These are phyloP conservation scores for Yarrowia sp. DNA, from an alignment of 805 yeast species.

Conservation along the genomic window DNA sequence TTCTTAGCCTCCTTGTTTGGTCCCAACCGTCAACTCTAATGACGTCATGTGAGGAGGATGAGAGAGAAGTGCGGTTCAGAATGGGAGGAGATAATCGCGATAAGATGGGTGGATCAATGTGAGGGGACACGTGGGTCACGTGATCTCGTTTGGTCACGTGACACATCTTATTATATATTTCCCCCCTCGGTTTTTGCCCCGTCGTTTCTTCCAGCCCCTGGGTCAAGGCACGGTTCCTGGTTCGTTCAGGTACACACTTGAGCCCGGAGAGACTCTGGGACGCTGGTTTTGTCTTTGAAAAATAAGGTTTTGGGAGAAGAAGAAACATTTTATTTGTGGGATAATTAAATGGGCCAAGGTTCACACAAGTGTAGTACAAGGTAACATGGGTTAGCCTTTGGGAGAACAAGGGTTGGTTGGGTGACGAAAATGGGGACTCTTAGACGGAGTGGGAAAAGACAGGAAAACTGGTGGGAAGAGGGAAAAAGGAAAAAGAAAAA, in stretches of 20 bases:
- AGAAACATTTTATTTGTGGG: too few relatives aligned
- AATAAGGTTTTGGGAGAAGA: too few relatives aligned
- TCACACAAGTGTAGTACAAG: too few relatives aligned
- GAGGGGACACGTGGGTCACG: too few relatives aligned
- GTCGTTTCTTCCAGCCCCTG: not conserved
- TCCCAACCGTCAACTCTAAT: constrained; percentile 26
- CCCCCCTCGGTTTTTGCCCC: too few relatives aligned
- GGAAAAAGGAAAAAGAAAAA: not conserved
- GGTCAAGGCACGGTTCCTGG: constrained; percentile 38
- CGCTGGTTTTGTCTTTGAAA: not conserved
- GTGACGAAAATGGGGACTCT: too few relatives aligned
- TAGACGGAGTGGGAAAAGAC: too few relatives aligned
- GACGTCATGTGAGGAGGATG: constrained; percentile 11
- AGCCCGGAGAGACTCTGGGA: not conserved
- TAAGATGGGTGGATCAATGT: too few relatives aligned
- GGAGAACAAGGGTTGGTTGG: not conserved
- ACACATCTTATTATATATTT: too few relatives aligned
- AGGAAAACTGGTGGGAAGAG: not conserved
- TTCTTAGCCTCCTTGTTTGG: not conserved
- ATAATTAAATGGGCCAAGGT: not conserved
- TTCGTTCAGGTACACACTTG: constrained; percentile 17
- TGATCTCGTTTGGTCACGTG: too few relatives aligned
- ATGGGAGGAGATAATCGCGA: too few relatives aligned
- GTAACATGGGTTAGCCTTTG: constrained; percentile 1
- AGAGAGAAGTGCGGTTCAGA: too few relatives aligned